Evolutionary conservation across 2,329 filamentous ascomycete genomes (phyloP), one percentile per base, ranked within the genome.

Genomic region (Pseudopyrenochaeta lycopersici): DNA sequence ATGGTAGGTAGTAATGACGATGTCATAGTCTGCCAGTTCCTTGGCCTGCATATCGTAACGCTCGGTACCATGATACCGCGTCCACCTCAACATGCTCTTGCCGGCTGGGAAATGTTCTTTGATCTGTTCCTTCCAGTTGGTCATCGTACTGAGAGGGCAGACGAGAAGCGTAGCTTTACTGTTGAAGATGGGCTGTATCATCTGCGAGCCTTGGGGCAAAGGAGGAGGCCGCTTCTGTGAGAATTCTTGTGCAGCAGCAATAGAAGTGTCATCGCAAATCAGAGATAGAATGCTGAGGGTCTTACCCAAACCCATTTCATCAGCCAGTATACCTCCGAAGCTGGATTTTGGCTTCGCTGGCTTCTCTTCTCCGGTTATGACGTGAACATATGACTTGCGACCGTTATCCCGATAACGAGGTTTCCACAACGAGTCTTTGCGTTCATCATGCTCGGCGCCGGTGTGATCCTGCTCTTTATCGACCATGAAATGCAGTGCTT

Each of bases 71-170:
- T 99, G 95, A 62, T 97, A 98, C 49, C 95, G 85, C 71, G 95
- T 91, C 68, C 87, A 91, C 1, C 80, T 88, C 15, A 98, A 71
- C 7, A 56, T 53, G 27, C 66, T 58, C 7, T 84, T 78, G 0
- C 81, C 83, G 0, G 85, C 81, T 44, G 84, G 82, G 40, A 96
- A 81, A 74, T 99, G 95, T 53, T 90, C 84, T 66, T 89, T 89
- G 56, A 98, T 91, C 75, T 99, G 95, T 63, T 92, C 88, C 66
- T 94, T 90, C 95, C 95, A 99, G 68, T 98, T 99, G 21, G 90
- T 89, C 52, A 98, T 88, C 0, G 94, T 95, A 68, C 91, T 97
- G 2, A 97, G 83, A 1, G 95, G 95, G 51, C 90, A 96, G 14
- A 99, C 86, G 15, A 99, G 83, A 29, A 99, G 80, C 0, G 95